phyloP scores from a whole-genome alignment of 2,329 filamentous ascomycete genomes.

The Calonectria hongkongensis region DNA sequence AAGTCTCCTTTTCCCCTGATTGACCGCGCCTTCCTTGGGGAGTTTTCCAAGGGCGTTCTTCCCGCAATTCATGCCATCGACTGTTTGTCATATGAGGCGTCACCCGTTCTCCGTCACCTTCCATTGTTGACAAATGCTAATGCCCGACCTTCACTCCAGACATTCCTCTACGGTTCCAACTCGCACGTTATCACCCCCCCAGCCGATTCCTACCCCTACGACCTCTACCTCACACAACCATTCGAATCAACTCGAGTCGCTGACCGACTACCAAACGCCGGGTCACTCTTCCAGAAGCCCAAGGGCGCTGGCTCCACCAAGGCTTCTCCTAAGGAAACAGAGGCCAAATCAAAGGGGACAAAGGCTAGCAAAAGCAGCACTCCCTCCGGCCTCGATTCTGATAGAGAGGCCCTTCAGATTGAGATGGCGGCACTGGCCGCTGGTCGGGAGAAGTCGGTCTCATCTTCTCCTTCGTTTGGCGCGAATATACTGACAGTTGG shows the following conservation, averaged over 20 bases:
- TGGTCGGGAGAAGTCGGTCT: constrained; percentile 60
- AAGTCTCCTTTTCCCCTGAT: constrained; percentile 60
- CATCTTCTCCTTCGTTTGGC: constrained; percentile 38
- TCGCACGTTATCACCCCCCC: constrained; percentile 68
- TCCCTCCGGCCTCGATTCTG: constrained; percentile 67
- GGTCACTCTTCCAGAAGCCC: constrained; percentile 69
- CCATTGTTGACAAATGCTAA: constrained; percentile 41
- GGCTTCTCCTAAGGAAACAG: constrained; percentile 54
- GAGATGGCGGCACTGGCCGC: constrained; percentile 61
- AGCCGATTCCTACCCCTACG: constrained; percentile 69
- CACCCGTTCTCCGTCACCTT: neutral
- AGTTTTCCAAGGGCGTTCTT: neutral
- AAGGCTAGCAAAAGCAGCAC: constrained; percentile 59
- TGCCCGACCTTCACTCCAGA: constrained; percentile 60
- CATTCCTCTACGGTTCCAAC: constrained; percentile 72
- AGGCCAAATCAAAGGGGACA: constrained; percentile 56
- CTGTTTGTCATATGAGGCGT: neutral
- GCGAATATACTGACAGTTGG: constrained; percentile 53
- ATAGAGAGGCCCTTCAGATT: constrained; percentile 70
- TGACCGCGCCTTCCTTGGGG: neutral
- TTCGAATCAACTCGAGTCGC: constrained; percentile 67
- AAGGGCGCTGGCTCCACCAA: constrained; percentile 49
- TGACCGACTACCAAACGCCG: constrained; percentile 70
- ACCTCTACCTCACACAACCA: constrained; percentile 74
- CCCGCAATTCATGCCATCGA: neutral